These are phyloP conservation scores for Thyridium curvatum DNA, from an alignment of 2,329 filamentous ascomycete genomes.

Conservation along the genomic window DNA sequence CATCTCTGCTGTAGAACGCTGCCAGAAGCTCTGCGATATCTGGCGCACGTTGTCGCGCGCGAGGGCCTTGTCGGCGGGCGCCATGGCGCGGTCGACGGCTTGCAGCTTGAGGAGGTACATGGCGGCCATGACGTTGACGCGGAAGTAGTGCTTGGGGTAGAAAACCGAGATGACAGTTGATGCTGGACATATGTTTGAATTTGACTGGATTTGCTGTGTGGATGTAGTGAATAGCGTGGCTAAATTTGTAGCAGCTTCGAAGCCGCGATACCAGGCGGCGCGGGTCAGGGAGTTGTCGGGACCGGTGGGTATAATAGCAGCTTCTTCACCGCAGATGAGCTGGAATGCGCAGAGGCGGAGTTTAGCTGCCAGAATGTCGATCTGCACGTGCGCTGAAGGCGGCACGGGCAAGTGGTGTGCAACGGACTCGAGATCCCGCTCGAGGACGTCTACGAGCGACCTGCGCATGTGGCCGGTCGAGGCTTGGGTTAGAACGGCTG, in stretches of 20 bases:
- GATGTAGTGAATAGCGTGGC: neutral
- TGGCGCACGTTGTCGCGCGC: too few relatives aligned
- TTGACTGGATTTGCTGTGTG: neutral
- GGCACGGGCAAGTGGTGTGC: neutral
- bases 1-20: too few relatives aligned
- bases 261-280: too few relatives aligned
- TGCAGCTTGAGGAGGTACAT: conserved; percentile 1
- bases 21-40: too few relatives aligned
- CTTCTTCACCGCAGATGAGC: neutral
- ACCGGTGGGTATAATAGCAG: neutral
- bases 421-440: neutral
- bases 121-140: neutral
- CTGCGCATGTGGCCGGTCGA: neutral
- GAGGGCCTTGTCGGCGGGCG: too few relatives aligned
- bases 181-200: too few relatives aligned
- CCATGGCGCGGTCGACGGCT: neutral
- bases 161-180: neutral
- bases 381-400: neutral
- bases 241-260: neutral
- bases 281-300: too few relatives aligned
- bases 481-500: neutral
- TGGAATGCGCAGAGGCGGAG: neutral
- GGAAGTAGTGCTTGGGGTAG: conserved; percentile 2
- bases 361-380: conserved; percentile 1
- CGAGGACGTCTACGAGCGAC: conserved; percentile 1